phyloP scores from a whole-genome alignment of 495 filamentous ascomycete species.

The Penicillium mononematosum region DNA sequence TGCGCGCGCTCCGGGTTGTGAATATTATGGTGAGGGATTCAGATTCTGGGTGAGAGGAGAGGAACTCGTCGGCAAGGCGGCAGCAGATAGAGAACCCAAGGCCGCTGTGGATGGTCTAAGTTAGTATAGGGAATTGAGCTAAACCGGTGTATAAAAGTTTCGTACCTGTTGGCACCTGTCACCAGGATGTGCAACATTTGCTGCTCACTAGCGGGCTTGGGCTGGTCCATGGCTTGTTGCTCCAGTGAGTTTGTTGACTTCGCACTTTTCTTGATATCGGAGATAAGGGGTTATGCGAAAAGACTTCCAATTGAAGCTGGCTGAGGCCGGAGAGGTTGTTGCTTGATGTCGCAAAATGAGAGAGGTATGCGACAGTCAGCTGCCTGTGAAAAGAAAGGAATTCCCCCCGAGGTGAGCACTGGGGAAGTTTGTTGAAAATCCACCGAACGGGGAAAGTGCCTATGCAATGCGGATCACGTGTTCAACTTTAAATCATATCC shows the following conservation, averaged over 20 bases:
- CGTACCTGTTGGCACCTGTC: slow-evolving; percentile 53
- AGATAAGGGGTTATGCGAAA: slow-evolving; percentile 16
- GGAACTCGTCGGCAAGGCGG: slow-evolving; percentile 90
- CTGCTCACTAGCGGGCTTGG: slow-evolving; percentile 7
- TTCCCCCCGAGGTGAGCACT: background rate
- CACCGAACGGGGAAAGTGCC: background rate
- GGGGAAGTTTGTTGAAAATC: background rate
- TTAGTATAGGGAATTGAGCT: background rate
- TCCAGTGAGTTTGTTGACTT: slow-evolving; percentile 6
- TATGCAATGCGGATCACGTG: background rate
- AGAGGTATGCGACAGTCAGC: background rate
- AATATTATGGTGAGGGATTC: slow-evolving; percentile 56
- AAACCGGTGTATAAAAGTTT: background rate
- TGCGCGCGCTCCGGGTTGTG: slow-evolving; percentile 50
- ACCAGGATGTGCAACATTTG: slow-evolving; percentile 41
- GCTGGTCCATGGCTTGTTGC: slow-evolving; percentile 19
- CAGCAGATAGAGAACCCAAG: slow-evolving; percentile 84
- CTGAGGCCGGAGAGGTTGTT: too few relatives aligned
- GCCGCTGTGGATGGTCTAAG: slow-evolving; percentile 55
- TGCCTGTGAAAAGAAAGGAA: background rate
- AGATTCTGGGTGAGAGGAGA: slow-evolving; percentile 58
- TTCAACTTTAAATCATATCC: slow-evolving; percentile 4
- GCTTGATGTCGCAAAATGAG: background rate
- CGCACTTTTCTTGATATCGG: slow-evolving; percentile 10
- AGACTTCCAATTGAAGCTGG: background rate